Conservation (phyloP, 2,329 filamentous ascomycete genomes). For the Ophiostoma populinum region DNA sequence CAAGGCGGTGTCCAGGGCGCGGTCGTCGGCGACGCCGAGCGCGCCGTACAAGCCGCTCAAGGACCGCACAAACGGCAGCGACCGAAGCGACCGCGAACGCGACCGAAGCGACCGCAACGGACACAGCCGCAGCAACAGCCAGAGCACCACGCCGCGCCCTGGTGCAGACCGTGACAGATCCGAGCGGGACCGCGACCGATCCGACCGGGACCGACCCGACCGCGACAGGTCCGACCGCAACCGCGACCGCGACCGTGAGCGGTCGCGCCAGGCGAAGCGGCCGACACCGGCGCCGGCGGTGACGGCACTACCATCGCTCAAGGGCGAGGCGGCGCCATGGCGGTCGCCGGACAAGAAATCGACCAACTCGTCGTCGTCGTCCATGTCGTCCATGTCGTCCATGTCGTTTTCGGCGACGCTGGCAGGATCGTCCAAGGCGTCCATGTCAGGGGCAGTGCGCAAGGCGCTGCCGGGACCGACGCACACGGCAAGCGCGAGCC, state of each 20-base stretch:
- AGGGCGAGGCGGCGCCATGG: neutral
- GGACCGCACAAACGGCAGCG: too few relatives aligned
- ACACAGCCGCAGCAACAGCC: neutral
- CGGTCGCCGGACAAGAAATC: constrained; percentile 1
- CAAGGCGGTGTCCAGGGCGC: too few relatives aligned
- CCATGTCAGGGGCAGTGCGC: constrained; percentile 2
- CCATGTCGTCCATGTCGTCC: neutral
- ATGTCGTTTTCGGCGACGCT: constrained; percentile 2
- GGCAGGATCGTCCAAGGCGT: constrained; percentile 1
- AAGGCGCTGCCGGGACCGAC: constrained; percentile 10
- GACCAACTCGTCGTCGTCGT: neutral
- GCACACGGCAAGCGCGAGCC: neutral
- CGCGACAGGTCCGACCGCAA: neutral
- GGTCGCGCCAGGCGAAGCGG: neutral
- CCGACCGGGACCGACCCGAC: too few relatives aligned
- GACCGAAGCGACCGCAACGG: neutral
- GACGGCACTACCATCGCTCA: neutral
- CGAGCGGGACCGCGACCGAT: neutral
- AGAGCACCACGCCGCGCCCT: too few relatives aligned
- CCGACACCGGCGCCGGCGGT: neutral
- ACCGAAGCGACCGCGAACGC: neutral
- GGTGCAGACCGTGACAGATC: neutral
- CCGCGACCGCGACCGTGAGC: too few relatives aligned
- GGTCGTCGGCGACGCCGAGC: neutral
- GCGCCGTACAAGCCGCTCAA: neutral